These are phyloP conservation scores for Cornus kousa DNA, from an alignment of 148 eudicot species.

Conservation along the genomic window DNA sequence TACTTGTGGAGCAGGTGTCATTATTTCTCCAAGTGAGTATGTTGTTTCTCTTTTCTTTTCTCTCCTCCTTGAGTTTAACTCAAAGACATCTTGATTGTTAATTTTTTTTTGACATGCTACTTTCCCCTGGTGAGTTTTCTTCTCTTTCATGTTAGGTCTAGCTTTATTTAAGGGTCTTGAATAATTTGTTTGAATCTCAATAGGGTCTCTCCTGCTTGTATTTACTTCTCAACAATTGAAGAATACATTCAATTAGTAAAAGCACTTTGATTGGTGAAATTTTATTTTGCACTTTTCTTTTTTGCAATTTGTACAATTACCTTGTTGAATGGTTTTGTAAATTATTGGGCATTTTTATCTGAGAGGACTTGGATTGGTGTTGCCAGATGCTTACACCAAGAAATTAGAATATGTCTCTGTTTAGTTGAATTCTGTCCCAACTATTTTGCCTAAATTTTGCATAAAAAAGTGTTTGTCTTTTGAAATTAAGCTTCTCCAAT, in stretches of 20 bases:
- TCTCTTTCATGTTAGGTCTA: not conserved
- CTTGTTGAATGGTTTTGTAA: not conserved
- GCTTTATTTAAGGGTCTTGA: not conserved
- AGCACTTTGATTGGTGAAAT: not conserved
- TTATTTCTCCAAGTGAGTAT: conserved; percentile 16
- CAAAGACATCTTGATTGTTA: not conserved
- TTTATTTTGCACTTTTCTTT: not conserved
- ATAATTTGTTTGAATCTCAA: too few relatives aligned
- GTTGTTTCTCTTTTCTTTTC: not conserved
- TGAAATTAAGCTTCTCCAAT: too few relatives aligned
- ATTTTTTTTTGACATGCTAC: not conserved
- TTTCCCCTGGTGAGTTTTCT: too few relatives aligned
- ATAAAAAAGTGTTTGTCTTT: not conserved
- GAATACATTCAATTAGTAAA: too few relatives aligned
- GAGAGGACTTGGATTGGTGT: too few relatives aligned
- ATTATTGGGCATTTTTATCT: too few relatives aligned
- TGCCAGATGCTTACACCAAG: not conserved
- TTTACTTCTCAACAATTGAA: too few relatives aligned
- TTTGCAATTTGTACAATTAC: not conserved
- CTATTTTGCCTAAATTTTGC: not conserved
- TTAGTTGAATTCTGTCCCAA: not conserved
- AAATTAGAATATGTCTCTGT: not conserved
- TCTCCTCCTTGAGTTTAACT: not conserved
- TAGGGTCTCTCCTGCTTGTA: not conserved
- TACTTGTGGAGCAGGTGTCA: conserved; percentile 3